These are phyloP conservation scores for Cutaneotrichosporon curvatum DNA, from an alignment of 1,284 basidiomycete species.

Conservation along the genomic window DNA sequence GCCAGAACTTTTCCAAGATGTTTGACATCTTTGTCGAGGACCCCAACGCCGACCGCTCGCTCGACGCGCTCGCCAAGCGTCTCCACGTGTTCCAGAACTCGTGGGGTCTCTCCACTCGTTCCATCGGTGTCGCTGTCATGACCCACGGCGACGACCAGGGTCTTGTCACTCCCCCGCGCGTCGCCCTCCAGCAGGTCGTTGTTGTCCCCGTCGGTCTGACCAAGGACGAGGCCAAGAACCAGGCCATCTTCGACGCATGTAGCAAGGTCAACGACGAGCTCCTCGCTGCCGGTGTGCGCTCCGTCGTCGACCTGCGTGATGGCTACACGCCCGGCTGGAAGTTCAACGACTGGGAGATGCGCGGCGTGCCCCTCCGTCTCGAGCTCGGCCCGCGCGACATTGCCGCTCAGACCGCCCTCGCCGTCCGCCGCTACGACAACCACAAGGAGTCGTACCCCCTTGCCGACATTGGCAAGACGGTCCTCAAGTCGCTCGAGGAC, in stretches of 20 bases:
- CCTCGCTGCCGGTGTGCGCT: constrained; percentile 67
- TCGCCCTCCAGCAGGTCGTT: constrained; percentile 85
- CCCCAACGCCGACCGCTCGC: constrained; percentile 48
- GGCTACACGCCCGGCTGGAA: constrained; percentile 98
- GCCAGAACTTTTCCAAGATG: constrained; percentile 99
- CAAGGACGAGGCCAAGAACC: constrained; percentile 53
- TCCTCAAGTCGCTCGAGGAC: constrained; percentile 66
- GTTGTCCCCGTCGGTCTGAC: constrained; percentile 84
- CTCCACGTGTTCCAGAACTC: constrained; percentile 94
- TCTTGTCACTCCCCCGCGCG: constrained; percentile 87
- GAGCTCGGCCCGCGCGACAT: constrained; percentile 95
- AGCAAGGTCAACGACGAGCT: constrained; percentile 65
- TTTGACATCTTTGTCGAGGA: constrained; percentile 98
- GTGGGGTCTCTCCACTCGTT: constrained; percentile 94
- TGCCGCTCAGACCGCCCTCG: constrained; percentile 69
- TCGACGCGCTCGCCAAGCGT: constrained; percentile 49
- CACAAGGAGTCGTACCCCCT: constrained; percentile 69
- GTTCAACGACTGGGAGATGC: constrained; percentile 99
- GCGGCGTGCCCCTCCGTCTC: constrained; percentile 93
- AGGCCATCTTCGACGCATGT: constrained; percentile 69
- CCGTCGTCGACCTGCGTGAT: constrained; percentile 85
- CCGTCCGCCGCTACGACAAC: constrained; percentile 83
- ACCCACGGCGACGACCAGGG: constrained; percentile 98
- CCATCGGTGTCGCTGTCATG: constrained; percentile 99
- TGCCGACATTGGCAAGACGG: constrained; percentile 54